phyloP scores from a whole-genome alignment of 2,329 filamentous ascomycete genomes.

The Trichoderma sp. region DNA sequence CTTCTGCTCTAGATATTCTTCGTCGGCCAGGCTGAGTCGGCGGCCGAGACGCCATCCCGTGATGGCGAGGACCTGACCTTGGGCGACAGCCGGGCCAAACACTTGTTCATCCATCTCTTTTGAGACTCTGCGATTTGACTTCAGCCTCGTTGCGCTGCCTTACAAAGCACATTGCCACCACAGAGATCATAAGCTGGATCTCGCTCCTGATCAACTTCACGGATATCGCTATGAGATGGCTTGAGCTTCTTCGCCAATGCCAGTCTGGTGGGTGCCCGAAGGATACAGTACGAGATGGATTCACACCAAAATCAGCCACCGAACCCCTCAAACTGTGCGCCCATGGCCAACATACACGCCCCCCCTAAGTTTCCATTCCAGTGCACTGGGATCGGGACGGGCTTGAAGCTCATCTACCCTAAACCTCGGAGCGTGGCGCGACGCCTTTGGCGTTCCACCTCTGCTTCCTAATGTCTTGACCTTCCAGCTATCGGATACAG shows the following conservation, averaged over 20 bases:
- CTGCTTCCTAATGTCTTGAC: too few relatives aligned
- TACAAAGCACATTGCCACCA: slow-evolving; percentile 18
- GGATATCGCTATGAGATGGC: slow-evolving; percentile 8
- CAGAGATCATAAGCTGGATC: background rate
- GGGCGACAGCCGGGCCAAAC: slow-evolving; percentile 1
- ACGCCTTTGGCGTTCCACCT: background rate
- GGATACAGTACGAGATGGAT: background rate
- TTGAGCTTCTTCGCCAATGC: background rate
- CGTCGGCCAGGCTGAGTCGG: background rate
- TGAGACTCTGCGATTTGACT: background rate
- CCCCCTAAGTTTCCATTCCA: slow-evolving; percentile 17
- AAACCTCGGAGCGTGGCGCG: background rate
- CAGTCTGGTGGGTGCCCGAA: background rate
- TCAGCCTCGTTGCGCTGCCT: background rate
- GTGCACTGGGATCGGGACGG: slow-evolving; percentile 18
- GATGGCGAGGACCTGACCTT: slow-evolving; percentile 1
- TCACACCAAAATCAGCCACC: too few relatives aligned
- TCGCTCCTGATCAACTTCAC: slow-evolving; percentile 7
- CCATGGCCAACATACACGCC: background rate
- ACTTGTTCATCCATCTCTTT: background rate
- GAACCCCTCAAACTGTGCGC: background rate
- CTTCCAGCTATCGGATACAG: too few relatives aligned
- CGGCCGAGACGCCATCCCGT: slow-evolving; percentile 21
- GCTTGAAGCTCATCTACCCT: background rate
- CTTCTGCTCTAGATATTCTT: background rate